Evolutionary conservation across 140 eudicot genomes (phyloP), one percentile per base, ranked within the genome.

Genomic region (Anethum foeniculum): DNA sequence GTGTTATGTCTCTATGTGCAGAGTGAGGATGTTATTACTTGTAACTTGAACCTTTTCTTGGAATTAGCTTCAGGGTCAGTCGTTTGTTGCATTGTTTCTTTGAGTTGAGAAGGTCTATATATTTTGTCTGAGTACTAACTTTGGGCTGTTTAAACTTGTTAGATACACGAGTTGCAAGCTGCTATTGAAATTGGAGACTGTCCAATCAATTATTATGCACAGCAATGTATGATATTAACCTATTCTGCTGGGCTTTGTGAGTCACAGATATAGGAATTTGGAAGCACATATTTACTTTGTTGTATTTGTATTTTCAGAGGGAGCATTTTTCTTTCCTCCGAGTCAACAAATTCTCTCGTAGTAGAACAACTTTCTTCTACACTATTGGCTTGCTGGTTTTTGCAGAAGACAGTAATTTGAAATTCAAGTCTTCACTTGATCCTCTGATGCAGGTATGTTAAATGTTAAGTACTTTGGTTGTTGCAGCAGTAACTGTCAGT

Each of bases 1-100:
- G 15, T 64, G 4, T 34, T 79, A 15, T 15, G 44, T 52, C 74
- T 36, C 44, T 34, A 28, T 65, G 52, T 81, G 84, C 86, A 90
- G 91, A 78, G 85, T 67, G 93, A 85, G 56, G 93, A 85, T 49
- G 88, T 86, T 78, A 84, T 90, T 25, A 83, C 83, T 71, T 87
- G 82, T 52, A 87, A 88, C 39, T 80, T 89, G 68, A 80, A 82
- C 68, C 81, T 89, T 79, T 89, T 89, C 79, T 47, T 81, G 69
- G 91, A 89, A 85, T 83, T 87, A 87, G 93, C 93, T 83, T 81
- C 91, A 18, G 93, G 93, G 93, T 89, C 52, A 25, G 93, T 81
- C 76, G 44, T 65, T 62, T 16, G 27, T 79, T 25, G 39, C 43
- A 38, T 32, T 47, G 60, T 19, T 79, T 25, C 34, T 21, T 78